Percentiles rank a stretch among this genome's conserved stretches.
Conservation (phyloP, 257 asterid genomes). For the Plantago ovata region DNA sequence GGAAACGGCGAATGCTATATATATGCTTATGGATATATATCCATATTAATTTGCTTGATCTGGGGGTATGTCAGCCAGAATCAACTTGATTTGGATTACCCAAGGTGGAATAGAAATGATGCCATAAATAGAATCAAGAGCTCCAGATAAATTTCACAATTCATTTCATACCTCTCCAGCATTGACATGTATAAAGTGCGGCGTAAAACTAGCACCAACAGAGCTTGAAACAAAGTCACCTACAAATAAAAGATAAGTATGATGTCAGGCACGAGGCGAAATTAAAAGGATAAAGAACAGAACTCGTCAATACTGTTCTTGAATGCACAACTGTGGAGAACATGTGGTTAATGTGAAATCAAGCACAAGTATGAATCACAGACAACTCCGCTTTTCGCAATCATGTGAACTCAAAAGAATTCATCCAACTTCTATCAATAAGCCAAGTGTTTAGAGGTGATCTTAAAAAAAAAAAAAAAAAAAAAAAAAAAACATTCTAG, state of each 20-base stretch:
- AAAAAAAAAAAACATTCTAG: too few relatives aligned
- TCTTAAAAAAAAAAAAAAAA: too few relatives aligned
- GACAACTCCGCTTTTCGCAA: too few relatives aligned
- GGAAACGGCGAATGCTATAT: background rate
- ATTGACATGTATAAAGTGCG: constrained; percentile 72
- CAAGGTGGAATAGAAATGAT: too few relatives aligned
- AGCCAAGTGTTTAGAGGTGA: too few relatives aligned
- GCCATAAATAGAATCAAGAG: constrained; percentile 8
- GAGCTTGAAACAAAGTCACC: constrained; percentile 87
- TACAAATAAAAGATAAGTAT: constrained; percentile 24
- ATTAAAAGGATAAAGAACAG: background rate
- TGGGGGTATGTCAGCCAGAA: too few relatives aligned
- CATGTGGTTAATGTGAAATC: too few relatives aligned
- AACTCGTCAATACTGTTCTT: background rate
- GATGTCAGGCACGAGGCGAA: background rate
- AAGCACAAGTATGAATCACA: too few relatives aligned
- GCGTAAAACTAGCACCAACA: constrained; percentile 80
- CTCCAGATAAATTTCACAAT: background rate
- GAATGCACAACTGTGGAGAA: too few relatives aligned
- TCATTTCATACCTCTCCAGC: constrained; percentile 73
- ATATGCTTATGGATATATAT: constrained; percentile 3
- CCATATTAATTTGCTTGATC: background rate
- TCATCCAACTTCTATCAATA: too few relatives aligned
- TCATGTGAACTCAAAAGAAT: too few relatives aligned
- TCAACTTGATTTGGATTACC: too few relatives aligned